Conservation (phyloP, 768 basidiomycete species). For the Coprinopsis marcescibilis region DNA sequence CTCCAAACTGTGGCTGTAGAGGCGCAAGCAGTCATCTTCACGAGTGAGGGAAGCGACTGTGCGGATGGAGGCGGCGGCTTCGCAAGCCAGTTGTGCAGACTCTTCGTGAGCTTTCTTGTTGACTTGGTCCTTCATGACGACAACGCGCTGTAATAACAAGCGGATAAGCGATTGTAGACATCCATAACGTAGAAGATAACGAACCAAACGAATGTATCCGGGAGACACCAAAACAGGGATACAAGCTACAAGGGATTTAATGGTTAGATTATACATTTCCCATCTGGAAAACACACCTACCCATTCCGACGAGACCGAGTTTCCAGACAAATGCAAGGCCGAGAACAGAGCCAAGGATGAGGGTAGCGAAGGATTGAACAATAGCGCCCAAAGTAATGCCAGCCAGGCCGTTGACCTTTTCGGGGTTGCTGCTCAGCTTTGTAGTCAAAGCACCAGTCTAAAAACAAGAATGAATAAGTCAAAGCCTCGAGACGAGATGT, state of each 20-base stretch:
- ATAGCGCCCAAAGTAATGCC: slow-evolving; percentile 87
- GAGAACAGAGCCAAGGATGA: slow-evolving; percentile 66
- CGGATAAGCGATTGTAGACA: too few relatives aligned
- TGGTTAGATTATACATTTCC: not conserved
- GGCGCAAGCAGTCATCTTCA: slow-evolving; percentile 70
- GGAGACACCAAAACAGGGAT: slow-evolving; percentile 64
- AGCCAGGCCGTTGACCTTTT: slow-evolving; percentile 84
- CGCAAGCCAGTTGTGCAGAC: slow-evolving; percentile 87
- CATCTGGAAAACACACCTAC: slow-evolving; percentile 33
- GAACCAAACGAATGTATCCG: slow-evolving; percentile 77
- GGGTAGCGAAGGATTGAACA: slow-evolving; percentile 68
- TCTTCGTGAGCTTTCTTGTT: slow-evolving; percentile 77
- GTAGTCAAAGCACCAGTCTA: slow-evolving; percentile 80
- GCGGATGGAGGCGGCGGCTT: slow-evolving; percentile 84
- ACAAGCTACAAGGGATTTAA: slow-evolving; percentile 43
- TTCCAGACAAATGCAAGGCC: slow-evolving; percentile 77
- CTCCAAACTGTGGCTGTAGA: slow-evolving; percentile 68
- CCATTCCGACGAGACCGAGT: slow-evolving; percentile 77
- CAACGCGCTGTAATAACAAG: too few relatives aligned
- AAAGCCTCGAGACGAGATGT: too few relatives aligned
- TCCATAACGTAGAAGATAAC: slow-evolving; percentile 18
- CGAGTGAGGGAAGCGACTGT: slow-evolving; percentile 88
- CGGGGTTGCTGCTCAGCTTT: slow-evolving; percentile 76
- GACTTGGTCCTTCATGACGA: slow-evolving; percentile 79
- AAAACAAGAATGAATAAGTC: too few relatives aligned